These are phyloP conservation scores for Penicillium sclerotigenum DNA, from an alignment of 2,329 filamentous ascomycete genomes.

Conservation along the genomic window DNA sequence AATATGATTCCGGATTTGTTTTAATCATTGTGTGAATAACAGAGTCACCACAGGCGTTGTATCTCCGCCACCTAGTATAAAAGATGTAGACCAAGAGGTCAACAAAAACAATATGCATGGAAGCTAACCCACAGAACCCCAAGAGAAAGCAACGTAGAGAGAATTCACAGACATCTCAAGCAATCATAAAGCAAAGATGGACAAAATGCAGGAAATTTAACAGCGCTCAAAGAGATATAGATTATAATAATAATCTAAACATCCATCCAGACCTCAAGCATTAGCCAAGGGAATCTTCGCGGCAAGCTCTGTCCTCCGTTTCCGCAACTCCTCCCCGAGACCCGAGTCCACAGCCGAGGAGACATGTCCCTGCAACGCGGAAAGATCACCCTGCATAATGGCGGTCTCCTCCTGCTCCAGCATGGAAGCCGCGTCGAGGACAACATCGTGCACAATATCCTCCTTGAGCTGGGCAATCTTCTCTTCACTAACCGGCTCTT, in stretches of 20 bases:
- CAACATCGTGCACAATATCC: slow-evolving; percentile 30
- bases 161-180: neutral
- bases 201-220: neutral
- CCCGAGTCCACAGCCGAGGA: slow-evolving; percentile 55
- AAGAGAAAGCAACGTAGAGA: neutral
- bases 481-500: slow-evolving; percentile 5
- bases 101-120: neutral
- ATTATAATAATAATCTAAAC: neutral
- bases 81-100: neutral
- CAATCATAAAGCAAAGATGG: neutral
- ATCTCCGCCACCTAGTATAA: neutral
- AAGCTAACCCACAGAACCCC: neutral
- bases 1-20: slow-evolving; percentile 5
- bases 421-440: slow-evolving; percentile 36
- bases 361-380: slow-evolving; percentile 16
- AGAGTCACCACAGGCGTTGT: neutral
- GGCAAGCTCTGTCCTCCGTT: slow-evolving; percentile 22
- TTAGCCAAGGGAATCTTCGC: slow-evolving; percentile 15
- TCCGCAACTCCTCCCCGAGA: slow-evolving; percentile 86
- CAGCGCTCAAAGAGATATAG: neutral
- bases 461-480: slow-evolving; percentile 16
- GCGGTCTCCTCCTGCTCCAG: slow-evolving; percentile 32
- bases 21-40: neutral
- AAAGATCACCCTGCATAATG: slow-evolving; percentile 26
- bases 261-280: slow-evolving; percentile 1